Percentiles rank a stretch among this genome's conserved stretches.
Evolutionary conservation across 2,329 filamentous ascomycete genomes (phyloP).

Genomic region (Penicillium aurantiogriseum): DNA sequence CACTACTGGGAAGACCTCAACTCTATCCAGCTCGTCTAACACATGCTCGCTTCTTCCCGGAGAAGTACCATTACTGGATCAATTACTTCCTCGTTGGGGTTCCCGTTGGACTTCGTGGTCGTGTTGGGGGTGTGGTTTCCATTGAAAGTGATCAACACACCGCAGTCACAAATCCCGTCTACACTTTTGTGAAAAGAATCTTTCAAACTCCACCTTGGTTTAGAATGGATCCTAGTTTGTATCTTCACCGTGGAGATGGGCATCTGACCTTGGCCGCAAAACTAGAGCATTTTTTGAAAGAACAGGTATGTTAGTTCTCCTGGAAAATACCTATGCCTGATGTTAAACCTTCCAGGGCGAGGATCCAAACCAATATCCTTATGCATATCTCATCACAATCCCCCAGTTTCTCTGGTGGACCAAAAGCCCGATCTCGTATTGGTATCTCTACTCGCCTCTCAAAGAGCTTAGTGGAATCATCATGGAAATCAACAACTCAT

Average conservation of each 20-base stretch:
- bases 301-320: not conserved
- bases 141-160: not conserved
- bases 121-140: not conserved
- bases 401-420: not conserved
- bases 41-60: not conserved
- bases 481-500: not conserved
- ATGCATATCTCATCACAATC: not conserved
- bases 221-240: not conserved
- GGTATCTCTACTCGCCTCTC: not conserved
- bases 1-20: not conserved
- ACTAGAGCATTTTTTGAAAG: not conserved
- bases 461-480: not conserved
- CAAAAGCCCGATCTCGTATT: not conserved
- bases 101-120: not conserved
- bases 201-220: not conserved
- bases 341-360: not conserved
- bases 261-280: not conserved
- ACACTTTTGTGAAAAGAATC: not conserved
- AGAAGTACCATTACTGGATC: not conserved
- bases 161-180: not conserved
- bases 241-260: not conserved
- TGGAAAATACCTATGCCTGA: not conserved
- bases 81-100: not conserved
- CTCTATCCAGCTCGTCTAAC: not conserved
- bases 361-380: not conserved